Evolutionary conservation across 352 stramenopile species (phyloP), one percentile per base, ranked within the genome.

Genomic region (Aphanomyces astaci): DNA sequence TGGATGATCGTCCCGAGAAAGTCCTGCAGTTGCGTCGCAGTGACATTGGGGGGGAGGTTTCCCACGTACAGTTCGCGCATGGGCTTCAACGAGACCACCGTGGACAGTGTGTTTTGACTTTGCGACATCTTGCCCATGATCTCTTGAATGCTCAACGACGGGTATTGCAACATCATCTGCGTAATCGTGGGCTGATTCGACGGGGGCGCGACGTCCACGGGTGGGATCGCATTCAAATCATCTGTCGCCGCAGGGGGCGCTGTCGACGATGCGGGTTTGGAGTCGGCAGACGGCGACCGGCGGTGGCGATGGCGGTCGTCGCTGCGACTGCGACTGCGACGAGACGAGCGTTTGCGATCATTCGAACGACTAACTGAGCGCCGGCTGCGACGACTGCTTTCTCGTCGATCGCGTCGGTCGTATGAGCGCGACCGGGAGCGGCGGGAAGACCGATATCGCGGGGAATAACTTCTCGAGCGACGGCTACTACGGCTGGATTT

Each of bases 51-150:
- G n/a, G 87, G 87, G 13, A 95, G 73, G 53, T 95, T 95, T 55
- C 87, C 87, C 13, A 95, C 84, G 60, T 95, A 95, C 49, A 95
- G 65, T 55, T 95, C 87, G 32, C 87, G 80, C 3, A 84, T 82
- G 1, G 87, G 87, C 64, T 95, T 95, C 72, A 89, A 78, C 5
- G 83, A 82, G 7, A 86, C 82, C 10, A 81, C 82, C 0, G 86
- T 83, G 0, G 84, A 82, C 76, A 92, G 79, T 31, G 83, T 84
- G 52, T 88, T 79, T 22, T 86, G 92, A 0, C 77, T 88, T 9
- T 86, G 82, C 40, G 92, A 85, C 87, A 95, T 94, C 72, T 95
- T 95, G 52, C 83, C 76, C 43, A 95, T 91, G 59, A 95, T 93
- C 27, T 95, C 87, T 64, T 95, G 87, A 0, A 95, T 76, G 77